A percentile compares a stretch with the other conserved stretches of the same genome.
These are phyloP conservation scores for Gypsophila paniculata DNA, from an alignment of 179 eudicot genomes.

Conservation along the genomic window DNA sequence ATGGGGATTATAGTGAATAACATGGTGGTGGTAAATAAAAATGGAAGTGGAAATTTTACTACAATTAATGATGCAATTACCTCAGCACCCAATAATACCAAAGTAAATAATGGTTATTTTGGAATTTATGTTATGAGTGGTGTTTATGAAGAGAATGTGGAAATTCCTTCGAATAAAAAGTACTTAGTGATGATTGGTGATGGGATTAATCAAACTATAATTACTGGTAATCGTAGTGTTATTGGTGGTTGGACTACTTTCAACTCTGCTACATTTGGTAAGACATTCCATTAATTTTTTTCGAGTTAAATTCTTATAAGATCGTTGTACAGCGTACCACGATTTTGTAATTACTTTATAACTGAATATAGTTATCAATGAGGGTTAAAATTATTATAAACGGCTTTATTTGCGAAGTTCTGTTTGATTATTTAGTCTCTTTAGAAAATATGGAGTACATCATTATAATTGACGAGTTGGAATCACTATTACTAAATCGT, in stretches of 20 bases:
- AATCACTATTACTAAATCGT: too few species aligned
- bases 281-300: neutral
- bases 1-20: constrained; percentile 23
- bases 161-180: constrained; percentile 26
- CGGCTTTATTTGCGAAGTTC: too few species aligned
- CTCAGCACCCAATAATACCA: constrained; percentile 32
- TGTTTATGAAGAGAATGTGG: constrained; percentile 37
- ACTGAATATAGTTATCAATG: too few species aligned
- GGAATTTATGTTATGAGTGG: constrained; percentile 36
- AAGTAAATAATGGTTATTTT: constrained; percentile 27
- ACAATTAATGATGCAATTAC: constrained; percentile 39
- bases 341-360: too few species aligned
- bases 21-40: constrained; percentile 32
- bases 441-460: too few species aligned
- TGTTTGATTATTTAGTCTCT: too few species aligned
- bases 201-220: constrained; percentile 42
- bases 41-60: constrained; percentile 38
- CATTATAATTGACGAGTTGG: too few species aligned
- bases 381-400: too few species aligned
- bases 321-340: too few species aligned
- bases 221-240: constrained; percentile 39
- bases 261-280: constrained; percentile 46
- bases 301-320: too few species aligned
- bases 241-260: constrained; percentile 38
- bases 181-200: constrained; percentile 40